Evolutionary conservation across 768 basidiomycete species (phyloP).

Genomic region (Termitomyces sp.): DNA sequence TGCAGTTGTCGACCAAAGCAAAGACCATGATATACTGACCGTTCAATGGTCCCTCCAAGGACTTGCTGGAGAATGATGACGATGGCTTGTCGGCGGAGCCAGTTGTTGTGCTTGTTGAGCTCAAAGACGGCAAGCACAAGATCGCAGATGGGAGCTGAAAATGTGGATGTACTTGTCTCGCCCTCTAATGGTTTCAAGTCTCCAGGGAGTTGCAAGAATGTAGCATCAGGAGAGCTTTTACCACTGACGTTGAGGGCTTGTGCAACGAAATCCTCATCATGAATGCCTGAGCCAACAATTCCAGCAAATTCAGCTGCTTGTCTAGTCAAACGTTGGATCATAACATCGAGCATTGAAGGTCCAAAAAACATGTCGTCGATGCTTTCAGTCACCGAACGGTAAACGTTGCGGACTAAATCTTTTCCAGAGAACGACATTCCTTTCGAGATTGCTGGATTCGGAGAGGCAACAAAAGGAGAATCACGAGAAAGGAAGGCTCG

Average conservation of each 20-base stretch:
- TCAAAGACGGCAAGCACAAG: slow-evolving; percentile 91
- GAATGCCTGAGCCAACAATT: slow-evolving; percentile 69
- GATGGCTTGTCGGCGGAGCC: slow-evolving; percentile 92
- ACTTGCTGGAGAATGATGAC: slow-evolving; percentile 96
- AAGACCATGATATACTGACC: slow-evolving; percentile 41
- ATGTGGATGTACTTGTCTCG: slow-evolving; percentile 83
- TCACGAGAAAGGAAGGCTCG: slow-evolving; percentile 83
- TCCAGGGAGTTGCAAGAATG: slow-evolving; percentile 66
- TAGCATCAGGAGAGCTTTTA: slow-evolving; percentile 58
- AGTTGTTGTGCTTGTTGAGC: slow-evolving; percentile 93
- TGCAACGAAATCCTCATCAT: slow-evolving; percentile 80
- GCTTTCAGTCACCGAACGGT: slow-evolving; percentile 88
- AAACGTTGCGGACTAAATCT: slow-evolving; percentile 80
- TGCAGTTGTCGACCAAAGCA: neutral
- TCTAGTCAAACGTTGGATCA: slow-evolving; percentile 84
- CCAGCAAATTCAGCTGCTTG: slow-evolving; percentile 90
- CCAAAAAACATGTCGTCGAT: slow-evolving; percentile 98
- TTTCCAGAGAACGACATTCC: slow-evolving; percentile 55
- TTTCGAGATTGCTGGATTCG: slow-evolving; percentile 34
- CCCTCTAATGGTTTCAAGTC: slow-evolving; percentile 80
- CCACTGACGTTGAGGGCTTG: slow-evolving; percentile 73
- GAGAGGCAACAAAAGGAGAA: slow-evolving; percentile 71
- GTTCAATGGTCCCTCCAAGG: slow-evolving; percentile 91
- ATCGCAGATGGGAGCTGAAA: slow-evolving; percentile 93
- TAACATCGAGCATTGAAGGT: slow-evolving; percentile 92